Conservation (phyloP, 2,329 filamentous ascomycete genomes). For the Botrytis cinerea region DNA sequence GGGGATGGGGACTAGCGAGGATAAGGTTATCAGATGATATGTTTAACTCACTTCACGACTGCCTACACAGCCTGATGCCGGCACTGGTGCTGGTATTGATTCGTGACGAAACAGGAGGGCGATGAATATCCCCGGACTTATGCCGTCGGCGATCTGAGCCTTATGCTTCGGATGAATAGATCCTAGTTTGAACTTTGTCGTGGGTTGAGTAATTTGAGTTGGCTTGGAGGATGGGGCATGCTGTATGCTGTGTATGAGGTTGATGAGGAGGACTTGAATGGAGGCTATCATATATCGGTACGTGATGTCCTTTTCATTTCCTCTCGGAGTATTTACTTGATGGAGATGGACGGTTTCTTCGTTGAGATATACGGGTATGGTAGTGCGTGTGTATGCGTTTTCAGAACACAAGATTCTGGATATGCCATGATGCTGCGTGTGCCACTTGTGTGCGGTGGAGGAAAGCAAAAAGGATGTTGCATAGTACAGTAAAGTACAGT, state of each 20-base stretch:
- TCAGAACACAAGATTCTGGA: not conserved
- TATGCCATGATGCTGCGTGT: not conserved
- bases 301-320: not conserved
- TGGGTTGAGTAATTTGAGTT: too few species aligned
- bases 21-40: conserved; percentile 2
- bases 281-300: not conserved
- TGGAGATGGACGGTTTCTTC: not conserved
- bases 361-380: not conserved
- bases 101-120: not conserved
- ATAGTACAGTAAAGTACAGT: not conserved
- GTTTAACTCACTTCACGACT: not conserved
- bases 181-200: not conserved
- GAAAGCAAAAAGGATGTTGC: not conserved
- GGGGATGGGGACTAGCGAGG: not conserved
- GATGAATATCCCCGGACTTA: not conserved
- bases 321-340: not conserved
- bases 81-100: too few species aligned
- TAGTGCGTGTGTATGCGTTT: not conserved
- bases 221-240: not conserved
- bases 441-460: not conserved
- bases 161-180: not conserved
- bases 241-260: not conserved
- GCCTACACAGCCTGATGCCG: too few species aligned
- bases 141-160: not conserved
- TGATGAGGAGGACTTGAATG: not conserved